Percentiles rank a stretch among this genome's conserved stretches.
Conservation (phyloP, 176 grass and related monocot genomes). For the Stipa capillata region DNA sequence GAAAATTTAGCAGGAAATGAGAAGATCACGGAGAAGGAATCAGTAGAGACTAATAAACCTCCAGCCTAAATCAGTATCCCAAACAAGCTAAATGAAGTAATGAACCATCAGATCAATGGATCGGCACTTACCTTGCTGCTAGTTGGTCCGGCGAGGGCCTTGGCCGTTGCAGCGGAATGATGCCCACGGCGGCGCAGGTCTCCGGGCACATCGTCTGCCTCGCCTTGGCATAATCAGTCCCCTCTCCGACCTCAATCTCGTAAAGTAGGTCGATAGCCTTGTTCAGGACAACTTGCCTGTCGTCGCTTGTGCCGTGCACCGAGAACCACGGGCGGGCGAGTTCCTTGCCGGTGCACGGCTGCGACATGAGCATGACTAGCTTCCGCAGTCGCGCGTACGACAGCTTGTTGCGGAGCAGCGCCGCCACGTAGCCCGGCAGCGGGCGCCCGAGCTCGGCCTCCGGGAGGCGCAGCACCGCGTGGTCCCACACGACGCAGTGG, state of each 20-base stretch:
- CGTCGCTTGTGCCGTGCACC: background rate
- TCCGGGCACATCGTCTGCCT: background rate
- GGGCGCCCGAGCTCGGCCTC: background rate
- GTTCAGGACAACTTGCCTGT: background rate
- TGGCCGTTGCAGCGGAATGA: background rate
- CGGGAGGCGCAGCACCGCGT: background rate
- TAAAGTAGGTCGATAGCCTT: background rate
- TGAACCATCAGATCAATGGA: background rate
- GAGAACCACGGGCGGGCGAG: background rate
- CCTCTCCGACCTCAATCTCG: background rate
- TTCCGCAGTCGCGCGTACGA: background rate
- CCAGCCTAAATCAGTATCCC: no score
- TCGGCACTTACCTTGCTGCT: background rate
- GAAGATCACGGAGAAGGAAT: no score
- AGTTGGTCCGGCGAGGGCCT: background rate
- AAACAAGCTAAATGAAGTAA: no score
- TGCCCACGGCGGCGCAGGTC: background rate
- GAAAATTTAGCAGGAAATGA: no score
- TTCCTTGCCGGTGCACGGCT: background rate
- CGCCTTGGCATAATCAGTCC: background rate
- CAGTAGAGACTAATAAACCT: no score
- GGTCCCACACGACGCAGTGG: background rate
- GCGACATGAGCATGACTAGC: background rate
- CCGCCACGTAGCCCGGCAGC: background rate
- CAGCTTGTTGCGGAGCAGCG: background rate